A percentile compares a stretch with the other conserved stretches of the same genome.
These are phyloP conservation scores for Colletotrichum musae DNA, from an alignment of 2,329 filamentous ascomycete genomes.

Conservation along the genomic window DNA sequence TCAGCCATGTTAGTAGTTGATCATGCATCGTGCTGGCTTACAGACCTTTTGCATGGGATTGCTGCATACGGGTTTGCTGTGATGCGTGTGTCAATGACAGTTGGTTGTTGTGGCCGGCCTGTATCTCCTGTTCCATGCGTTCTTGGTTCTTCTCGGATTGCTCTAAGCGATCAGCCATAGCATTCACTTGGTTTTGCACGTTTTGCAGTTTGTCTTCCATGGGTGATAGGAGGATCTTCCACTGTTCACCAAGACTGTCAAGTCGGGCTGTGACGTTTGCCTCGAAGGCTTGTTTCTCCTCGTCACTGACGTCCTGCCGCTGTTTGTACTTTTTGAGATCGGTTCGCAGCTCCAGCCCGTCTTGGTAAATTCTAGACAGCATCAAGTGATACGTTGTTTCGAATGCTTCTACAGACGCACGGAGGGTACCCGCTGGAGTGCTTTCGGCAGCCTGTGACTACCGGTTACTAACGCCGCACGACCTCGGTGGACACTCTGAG, in stretches of 20 bases:
- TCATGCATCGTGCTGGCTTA: too few species aligned
- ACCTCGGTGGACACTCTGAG: too few species aligned
- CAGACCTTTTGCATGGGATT: too few species aligned
- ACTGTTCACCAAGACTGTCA: background rate
- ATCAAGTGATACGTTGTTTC: background rate
- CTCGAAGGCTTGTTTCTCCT: background rate
- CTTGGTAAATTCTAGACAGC: background rate
- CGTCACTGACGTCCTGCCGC: background rate
- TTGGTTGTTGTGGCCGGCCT: too few species aligned
- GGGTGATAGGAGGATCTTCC: background rate
- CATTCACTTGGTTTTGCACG: background rate
- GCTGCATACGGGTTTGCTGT: too few species aligned
- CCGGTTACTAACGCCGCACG: too few species aligned
- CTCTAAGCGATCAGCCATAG: background rate
- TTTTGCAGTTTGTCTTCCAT: background rate
- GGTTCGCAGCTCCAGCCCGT: background rate
- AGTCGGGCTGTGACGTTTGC: background rate
- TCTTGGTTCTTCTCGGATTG: background rate
- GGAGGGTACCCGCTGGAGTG: too few species aligned
- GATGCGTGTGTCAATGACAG: too few species aligned
- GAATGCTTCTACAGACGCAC: background rate
- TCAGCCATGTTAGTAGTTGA: too few species aligned
- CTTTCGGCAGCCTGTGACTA: too few species aligned
- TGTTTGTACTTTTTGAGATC: background rate
- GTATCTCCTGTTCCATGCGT: background rate